Conservation (phyloP, 805 yeast species). For the Kodamaea lidongshanica region DNA sequence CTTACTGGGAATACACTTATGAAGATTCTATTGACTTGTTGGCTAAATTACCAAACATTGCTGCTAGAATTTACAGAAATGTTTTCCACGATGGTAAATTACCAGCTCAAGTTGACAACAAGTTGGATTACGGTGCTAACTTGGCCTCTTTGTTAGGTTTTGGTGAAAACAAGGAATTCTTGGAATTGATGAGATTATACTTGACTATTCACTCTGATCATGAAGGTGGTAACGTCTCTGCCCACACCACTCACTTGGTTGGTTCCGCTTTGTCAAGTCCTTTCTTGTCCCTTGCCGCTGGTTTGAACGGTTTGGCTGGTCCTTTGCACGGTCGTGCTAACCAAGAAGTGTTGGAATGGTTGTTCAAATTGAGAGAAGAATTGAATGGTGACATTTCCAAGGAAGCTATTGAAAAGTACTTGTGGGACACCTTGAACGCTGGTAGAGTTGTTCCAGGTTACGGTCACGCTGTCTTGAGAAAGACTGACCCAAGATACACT, state of each 20-base stretch:
- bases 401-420: constrained; percentile 54
- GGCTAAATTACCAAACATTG: constrained; percentile 68
- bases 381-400: constrained; percentile 55
- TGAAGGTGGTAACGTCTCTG: constrained; percentile 81
- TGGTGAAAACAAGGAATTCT: constrained; percentile 51
- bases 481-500: constrained; percentile 74
- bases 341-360: constrained; percentile 76
- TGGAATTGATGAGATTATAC: constrained; percentile 66
- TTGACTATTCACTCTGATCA: constrained; percentile 74
- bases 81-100: constrained; percentile 50
- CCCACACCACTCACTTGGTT: constrained; percentile 76
- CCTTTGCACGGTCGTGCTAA: constrained; percentile 83
- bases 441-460: constrained; percentile 84
- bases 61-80: constrained; percentile 70
- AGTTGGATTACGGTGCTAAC: constrained; percentile 68
- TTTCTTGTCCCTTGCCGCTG: constrained; percentile 68
- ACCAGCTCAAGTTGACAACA: constrained; percentile 44
- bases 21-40: constrained; percentile 67
- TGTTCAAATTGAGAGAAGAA: constrained; percentile 56
- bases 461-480: constrained; percentile 82
- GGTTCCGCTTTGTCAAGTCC: constrained; percentile 80
- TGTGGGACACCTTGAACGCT: constrained; percentile 65
- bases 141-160: constrained; percentile 61
- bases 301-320: constrained; percentile 78
- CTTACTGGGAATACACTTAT: constrained; percentile 70